These are phyloP conservation scores for Gloeopeniophorella convolvens DNA, from an alignment of 768 basidiomycete genomes.

Conservation along the genomic window DNA sequence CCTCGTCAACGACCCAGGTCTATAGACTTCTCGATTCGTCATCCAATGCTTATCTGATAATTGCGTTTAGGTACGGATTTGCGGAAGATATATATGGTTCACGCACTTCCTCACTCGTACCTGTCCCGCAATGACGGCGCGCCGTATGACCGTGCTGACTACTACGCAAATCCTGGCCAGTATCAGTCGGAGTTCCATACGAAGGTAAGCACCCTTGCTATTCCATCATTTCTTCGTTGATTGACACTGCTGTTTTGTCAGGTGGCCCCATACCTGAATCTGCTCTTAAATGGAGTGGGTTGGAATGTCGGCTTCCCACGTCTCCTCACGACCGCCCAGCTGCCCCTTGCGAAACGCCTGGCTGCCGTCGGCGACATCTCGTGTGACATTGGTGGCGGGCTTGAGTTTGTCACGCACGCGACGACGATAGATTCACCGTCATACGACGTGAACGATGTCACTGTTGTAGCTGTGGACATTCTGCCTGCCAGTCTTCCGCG, in stretches of 20 bases:
- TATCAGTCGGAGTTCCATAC: conserved; percentile 66
- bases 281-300: conserved; percentile 82
- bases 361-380: conserved; percentile 80
- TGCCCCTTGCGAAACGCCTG: conserved; percentile 44
- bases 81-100: conserved; percentile 70
- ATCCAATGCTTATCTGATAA: neutral
- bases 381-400: conserved; percentile 86
- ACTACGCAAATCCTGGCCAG: conserved; percentile 62
- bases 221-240: neutral
- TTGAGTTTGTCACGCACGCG: conserved; percentile 72
- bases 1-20: conserved; percentile 50
- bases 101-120: conserved; percentile 65
- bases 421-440: conserved; percentile 77
- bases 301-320: conserved; percentile 78
- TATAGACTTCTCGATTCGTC: conserved; percentile 9
- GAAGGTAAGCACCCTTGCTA: conserved; percentile 38
- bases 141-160: conserved; percentile 56
- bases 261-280: conserved; percentile 80
- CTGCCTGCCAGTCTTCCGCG: conserved; percentile 78
- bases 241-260: conserved; percentile 26
- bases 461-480: conserved; percentile 89
- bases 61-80: conserved; percentile 43
- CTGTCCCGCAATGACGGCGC: conserved; percentile 50
- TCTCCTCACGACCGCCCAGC: conserved; percentile 63
- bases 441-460: conserved; percentile 56